Evolutionary conservation across 2,329 filamentous ascomycete species (phyloP).

Genomic region (Apiospora koreana): DNA sequence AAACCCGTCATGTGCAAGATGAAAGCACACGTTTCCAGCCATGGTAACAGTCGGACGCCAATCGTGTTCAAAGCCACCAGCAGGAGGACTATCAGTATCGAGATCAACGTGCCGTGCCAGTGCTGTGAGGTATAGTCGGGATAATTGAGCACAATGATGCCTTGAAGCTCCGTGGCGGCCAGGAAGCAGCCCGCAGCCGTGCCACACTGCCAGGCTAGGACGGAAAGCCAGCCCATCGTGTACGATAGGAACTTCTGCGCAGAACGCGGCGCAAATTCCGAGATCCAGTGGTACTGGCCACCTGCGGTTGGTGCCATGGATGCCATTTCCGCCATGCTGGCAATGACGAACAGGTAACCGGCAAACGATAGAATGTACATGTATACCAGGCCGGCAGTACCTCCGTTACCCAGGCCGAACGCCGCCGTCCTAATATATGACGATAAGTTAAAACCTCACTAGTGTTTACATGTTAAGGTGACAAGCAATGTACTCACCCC

Average conservation of each 20-base stretch:
- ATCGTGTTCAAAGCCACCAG: slow-evolving; percentile 46
- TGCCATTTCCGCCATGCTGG: slow-evolving; percentile 22
- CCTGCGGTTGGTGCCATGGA: slow-evolving; percentile 26
- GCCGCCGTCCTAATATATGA: slow-evolving; percentile 30
- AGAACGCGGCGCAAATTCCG: slow-evolving; percentile 48
- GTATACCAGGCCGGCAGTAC: slow-evolving; percentile 54
- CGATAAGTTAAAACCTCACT: neutral
- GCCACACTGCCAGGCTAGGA: slow-evolving; percentile 43
- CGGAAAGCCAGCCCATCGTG: slow-evolving; percentile 47
- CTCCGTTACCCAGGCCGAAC: slow-evolving; percentile 49
- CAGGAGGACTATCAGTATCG: slow-evolving; percentile 41
- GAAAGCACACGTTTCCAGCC: slow-evolving; percentile 44
- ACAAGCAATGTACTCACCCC: slow-evolving; percentile 26
- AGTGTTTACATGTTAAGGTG: neutral
- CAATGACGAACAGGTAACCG: slow-evolving; percentile 45
- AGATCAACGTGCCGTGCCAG: slow-evolving; percentile 45
- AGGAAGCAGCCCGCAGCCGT: slow-evolving; percentile 30
- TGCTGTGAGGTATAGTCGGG: neutral
- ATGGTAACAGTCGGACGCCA: slow-evolving; percentile 39
- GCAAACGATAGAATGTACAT: slow-evolving; percentile 49
- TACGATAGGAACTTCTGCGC: slow-evolving; percentile 56
- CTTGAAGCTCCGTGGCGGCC: slow-evolving; percentile 23
- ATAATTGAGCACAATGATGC: neutral
- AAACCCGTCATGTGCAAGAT: slow-evolving; percentile 47
- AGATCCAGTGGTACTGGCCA: slow-evolving; percentile 50